These are phyloP conservation scores for Penicillium silybi DNA, from an alignment of 495 filamentous ascomycete species.

Conservation along the genomic window DNA sequence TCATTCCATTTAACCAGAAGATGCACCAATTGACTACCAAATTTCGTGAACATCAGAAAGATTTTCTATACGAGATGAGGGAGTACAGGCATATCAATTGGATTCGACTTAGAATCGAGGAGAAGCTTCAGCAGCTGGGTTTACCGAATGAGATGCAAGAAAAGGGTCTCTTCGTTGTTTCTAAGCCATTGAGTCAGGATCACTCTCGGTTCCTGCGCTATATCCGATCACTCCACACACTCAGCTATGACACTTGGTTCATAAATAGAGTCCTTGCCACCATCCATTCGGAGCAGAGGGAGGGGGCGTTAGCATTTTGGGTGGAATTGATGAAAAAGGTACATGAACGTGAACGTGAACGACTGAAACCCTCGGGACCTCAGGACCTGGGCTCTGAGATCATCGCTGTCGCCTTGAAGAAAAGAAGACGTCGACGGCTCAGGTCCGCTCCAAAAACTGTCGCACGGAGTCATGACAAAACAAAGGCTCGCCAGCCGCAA, in stretches of 20 bases:
- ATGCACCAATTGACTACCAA: neutral
- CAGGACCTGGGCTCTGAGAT: neutral
- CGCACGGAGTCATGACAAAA: too few relatives aligned
- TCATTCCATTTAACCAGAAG: neutral
- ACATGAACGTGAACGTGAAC: neutral
- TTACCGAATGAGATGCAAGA: constrained; percentile 14
- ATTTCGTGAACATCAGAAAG: neutral
- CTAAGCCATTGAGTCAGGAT: constrained; percentile 22
- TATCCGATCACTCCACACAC: neutral
- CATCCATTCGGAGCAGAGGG: neutral
- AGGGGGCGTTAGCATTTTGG: neutral
- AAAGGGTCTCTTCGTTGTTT: constrained; percentile 14
- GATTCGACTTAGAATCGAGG: constrained; percentile 21
- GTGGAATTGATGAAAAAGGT: neutral
- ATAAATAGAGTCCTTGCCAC: neutral
- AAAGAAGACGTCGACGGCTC: neutral
- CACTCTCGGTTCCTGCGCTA: constrained; percentile 13
- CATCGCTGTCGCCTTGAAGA: neutral
- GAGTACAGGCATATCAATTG: constrained; percentile 20
- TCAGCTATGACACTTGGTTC: neutral
- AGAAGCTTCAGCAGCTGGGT: constrained; percentile 12
- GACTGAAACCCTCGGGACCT: neutral
- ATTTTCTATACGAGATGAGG: neutral
- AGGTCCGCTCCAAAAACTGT: too few relatives aligned
- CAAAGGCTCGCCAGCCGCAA: too few relatives aligned